Base-by-base conservation (phyloP, 148 eudicot genomes). In the Camellia sinensis region DNA sequence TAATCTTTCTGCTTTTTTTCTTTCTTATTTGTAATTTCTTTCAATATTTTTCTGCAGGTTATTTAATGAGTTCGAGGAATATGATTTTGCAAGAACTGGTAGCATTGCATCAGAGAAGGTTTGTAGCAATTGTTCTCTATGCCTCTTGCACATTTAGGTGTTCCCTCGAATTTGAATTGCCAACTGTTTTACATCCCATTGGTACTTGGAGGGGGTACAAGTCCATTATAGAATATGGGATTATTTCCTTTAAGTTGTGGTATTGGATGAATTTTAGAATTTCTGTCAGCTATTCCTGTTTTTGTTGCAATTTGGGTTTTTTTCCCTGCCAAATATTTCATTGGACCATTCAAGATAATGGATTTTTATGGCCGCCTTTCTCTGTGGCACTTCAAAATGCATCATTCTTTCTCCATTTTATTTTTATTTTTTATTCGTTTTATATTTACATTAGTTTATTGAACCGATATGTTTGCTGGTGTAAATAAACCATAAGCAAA, bases 11-110 rank as follows among this genome's bases (percentile, higher is more conserved):
- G 5, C 75, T 21, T 44, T 3, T 45, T 15, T 43, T 10, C 9
- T 5, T 0, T 29, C 7, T 7, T 11, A 0, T 1, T 37, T 13
- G 4, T 41, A 21, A n/a, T 73, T 56, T 46, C 7, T 29, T 78
- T 71, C 4, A 48, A 61, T 74, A 37, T 52, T 60, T 3, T 78
- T 2, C 79, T 78, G 83, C 90, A 96, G 99, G 81, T 46, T 90
- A 70, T 93, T 96, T 85, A 84, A 80, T 9, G 90, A 90, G 70
- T 92, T 88, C 69, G 97, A 93, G 76, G 94, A 88, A 67, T 87
- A 85, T 84, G 99, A 93, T 82, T 95, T 90, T 88, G 97, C 99
- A 19, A 91, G 99, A 82, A 95, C 97, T 52, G 99, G 99, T 62
- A 90, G 81, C 72, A 56, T 69, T 44, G 92, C 90, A n/a, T 73